These are phyloP conservation scores for Lepidopterella palustris DNA, from an alignment of 495 filamentous ascomycete species.

Conservation along the genomic window DNA sequence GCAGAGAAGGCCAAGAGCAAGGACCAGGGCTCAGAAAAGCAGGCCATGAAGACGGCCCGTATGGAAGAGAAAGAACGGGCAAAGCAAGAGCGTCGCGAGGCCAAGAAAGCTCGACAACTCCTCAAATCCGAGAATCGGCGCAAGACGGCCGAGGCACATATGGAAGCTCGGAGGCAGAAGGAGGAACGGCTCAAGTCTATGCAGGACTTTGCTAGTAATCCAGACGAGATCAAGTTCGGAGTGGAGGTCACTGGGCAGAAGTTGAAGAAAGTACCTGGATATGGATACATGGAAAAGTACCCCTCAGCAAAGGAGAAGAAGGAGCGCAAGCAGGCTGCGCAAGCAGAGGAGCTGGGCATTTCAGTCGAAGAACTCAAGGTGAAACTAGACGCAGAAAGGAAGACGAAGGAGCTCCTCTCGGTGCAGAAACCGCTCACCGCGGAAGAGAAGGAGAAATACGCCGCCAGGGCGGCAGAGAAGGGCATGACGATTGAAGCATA, in stretches of 20 bases:
- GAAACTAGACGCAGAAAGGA: not conserved
- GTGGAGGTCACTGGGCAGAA: not conserved
- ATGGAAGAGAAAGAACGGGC: not conserved
- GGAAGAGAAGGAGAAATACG: constrained; percentile 12
- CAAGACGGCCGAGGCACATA: not conserved
- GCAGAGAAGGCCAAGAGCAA: not conserved
- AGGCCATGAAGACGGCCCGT: constrained; percentile 1
- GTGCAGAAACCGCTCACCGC: constrained; percentile 1
- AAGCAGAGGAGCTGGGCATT: constrained; percentile 4
- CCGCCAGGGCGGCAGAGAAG: constrained; percentile 16
- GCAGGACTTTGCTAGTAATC: not conserved
- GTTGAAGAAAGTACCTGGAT: constrained; percentile 8
- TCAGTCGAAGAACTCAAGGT: not conserved
- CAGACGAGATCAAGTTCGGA: constrained; percentile 13
- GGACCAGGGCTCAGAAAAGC: constrained; percentile 10
- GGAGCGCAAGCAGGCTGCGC: not conserved
- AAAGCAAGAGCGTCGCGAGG: constrained; percentile 7
- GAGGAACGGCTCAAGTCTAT: not conserved
- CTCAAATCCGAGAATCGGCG: not conserved
- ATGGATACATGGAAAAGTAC: not conserved
- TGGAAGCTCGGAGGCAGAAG: not conserved
- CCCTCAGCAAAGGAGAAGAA: not conserved
- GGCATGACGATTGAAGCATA: constrained; percentile 26
- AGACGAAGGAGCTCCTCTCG: not conserved
- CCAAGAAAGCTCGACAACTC: not conserved